These are phyloP conservation scores for Penicillium nordicum DNA, from an alignment of 2,329 filamentous ascomycete genomes.

Conservation along the genomic window DNA sequence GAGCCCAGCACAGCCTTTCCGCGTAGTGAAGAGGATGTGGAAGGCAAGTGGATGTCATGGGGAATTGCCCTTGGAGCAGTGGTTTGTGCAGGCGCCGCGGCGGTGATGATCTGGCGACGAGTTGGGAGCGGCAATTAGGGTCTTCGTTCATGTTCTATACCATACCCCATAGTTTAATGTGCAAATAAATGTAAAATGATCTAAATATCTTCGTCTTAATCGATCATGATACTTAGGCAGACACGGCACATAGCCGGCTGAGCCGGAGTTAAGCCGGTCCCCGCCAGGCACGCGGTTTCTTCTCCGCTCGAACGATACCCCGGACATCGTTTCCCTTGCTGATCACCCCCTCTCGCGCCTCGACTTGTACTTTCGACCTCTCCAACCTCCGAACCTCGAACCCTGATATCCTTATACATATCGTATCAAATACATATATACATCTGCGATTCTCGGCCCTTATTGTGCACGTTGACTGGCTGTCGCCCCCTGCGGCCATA, in stretches of 20 bases:
- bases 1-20: slow-evolving; percentile 86
- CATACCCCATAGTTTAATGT: slow-evolving; percentile 12
- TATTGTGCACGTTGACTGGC: neutral
- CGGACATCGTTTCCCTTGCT: slow-evolving; percentile 16
- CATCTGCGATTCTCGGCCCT: neutral
- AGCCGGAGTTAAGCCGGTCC: slow-evolving; percentile 15
- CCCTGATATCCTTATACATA: neutral
- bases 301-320: slow-evolving; percentile 20
- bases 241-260: neutral
- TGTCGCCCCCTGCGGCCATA: neutral
- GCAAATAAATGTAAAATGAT: neutral
- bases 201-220: neutral
- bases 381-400: neutral
- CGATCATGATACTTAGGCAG: neutral
- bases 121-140: slow-evolving; percentile 35
- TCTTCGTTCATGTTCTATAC: slow-evolving; percentile 20
- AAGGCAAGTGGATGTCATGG: slow-evolving; percentile 75
- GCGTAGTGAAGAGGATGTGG: slow-evolving; percentile 75
- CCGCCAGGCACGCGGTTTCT: slow-evolving; percentile 19
- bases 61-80: slow-evolving; percentile 79
- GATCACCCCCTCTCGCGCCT: slow-evolving; percentile 6
- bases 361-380: neutral
- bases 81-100: slow-evolving; percentile 56
- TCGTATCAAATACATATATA: neutral
- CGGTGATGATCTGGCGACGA: slow-evolving; percentile 59